Conservation (phyloP, 169 alveolate species). For the Eimeria acervulina region DNA sequence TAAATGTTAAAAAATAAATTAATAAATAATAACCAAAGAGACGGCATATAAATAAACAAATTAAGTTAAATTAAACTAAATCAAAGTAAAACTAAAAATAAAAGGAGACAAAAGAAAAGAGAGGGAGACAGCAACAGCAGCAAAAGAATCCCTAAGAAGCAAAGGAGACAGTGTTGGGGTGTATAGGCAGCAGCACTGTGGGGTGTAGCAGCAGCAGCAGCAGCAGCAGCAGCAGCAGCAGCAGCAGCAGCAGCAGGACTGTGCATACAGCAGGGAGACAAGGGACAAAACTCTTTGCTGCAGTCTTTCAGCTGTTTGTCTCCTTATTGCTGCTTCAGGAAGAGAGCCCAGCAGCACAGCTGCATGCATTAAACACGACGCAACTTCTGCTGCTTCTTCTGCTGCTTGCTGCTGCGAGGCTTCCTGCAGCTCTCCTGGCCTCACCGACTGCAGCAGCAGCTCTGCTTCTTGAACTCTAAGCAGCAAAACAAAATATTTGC, state of each 20-base stretch:
- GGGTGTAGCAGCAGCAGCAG: slow-evolving; percentile 10
- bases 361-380: background rate
- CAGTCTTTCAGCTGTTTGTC: background rate
- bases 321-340: background rate
- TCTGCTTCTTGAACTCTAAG: slow-evolving; percentile 43
- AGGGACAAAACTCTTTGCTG: background rate
- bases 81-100: no score
- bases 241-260: background rate
- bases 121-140: no score
- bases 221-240: slow-evolving; percentile 8
- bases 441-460: slow-evolving; percentile 54
- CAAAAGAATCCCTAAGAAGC: no score
- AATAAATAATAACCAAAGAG: no score
- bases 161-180: no score
- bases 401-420: slow-evolving; percentile 61
- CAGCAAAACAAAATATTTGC: no score
- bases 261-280: background rate
- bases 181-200: no score
- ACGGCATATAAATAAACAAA: no score
- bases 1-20: no score
- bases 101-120: no score
- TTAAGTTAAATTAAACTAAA: no score
- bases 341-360: slow-evolving; percentile 29
- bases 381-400: slow-evolving; percentile 4
- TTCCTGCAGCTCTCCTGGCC: background rate